phyloP scores from a whole-genome alignment of 805 yeast genomes.

The Zygoascus bituminiphila region DNA sequence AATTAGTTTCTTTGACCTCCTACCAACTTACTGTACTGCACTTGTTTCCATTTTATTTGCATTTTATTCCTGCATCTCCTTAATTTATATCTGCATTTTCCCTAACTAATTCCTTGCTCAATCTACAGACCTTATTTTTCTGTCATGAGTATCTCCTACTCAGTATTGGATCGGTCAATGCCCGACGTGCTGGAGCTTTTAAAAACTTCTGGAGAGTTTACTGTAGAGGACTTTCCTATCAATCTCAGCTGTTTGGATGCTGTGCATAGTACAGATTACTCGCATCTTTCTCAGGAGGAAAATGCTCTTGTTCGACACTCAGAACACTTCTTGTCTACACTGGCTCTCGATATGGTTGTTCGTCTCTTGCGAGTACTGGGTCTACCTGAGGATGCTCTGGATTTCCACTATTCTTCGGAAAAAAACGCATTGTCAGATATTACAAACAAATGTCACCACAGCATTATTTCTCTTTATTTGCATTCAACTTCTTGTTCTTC shows the following conservation, averaged over 20 bases:
- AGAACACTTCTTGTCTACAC: neutral
- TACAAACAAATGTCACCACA: neutral
- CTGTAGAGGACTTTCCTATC: neutral
- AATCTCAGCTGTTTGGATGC: neutral
- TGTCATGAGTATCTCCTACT: too few species aligned
- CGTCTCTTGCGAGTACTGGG: neutral
- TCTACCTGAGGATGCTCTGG: conserved; percentile 4
- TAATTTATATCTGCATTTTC: too few species aligned
- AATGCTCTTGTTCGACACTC: neutral
- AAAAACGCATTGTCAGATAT: neutral
- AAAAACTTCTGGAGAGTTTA: neutral
- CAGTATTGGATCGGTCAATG: too few species aligned
- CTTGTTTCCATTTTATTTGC: too few species aligned
- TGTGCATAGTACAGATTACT: neutral
- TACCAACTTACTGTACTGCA: too few species aligned
- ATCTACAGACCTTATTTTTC: too few species aligned
- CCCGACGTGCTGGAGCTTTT: too few species aligned
- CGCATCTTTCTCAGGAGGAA: neutral
- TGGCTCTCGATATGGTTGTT: neutral
- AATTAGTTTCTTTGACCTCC: too few species aligned
- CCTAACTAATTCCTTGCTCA: too few species aligned
- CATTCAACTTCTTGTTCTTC: neutral
- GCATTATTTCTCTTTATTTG: neutral
- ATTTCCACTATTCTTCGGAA: conserved; percentile 1
- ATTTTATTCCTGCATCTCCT: too few species aligned